These are phyloP conservation scores for Venturia effusa DNA, from an alignment of 2,329 filamentous ascomycete genomes.

Conservation along the genomic window DNA sequence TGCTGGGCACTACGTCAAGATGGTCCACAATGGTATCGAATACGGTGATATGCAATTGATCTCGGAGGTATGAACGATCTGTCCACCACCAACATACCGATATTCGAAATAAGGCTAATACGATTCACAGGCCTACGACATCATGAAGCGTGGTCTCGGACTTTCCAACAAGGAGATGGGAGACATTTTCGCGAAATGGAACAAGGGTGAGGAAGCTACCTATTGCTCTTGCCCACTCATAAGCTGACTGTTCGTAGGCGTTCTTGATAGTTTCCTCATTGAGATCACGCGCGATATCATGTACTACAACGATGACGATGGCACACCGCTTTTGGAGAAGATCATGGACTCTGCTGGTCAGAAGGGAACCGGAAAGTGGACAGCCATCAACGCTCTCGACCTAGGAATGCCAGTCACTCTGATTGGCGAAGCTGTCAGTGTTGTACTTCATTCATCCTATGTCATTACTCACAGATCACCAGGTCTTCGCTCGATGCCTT, in stretches of 20 bases:
- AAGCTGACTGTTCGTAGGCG: conserved; percentile 34
- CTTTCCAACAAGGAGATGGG: conserved; percentile 89
- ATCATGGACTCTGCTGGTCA: conserved; percentile 97
- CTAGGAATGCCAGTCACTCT: conserved; percentile 97
- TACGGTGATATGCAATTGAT: conserved; percentile 99
- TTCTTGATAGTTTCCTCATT: conserved; percentile 97
- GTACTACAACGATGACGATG: conserved; percentile 95
- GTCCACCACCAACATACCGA: background rate
- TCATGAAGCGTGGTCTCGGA: conserved; percentile 96
- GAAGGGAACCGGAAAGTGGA: conserved; percentile 90
- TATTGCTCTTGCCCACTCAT: background rate
- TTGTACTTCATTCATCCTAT: background rate
- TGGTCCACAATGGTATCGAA: conserved; percentile 99
- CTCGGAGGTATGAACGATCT: conserved; percentile 62
- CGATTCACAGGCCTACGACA: conserved; percentile 78
- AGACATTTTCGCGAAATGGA: conserved; percentile 90
- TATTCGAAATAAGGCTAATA: background rate
- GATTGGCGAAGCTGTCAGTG: conserved; percentile 67
- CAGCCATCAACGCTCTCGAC: conserved; percentile 96
- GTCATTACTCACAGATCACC: background rate
- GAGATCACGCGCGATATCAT: conserved; percentile 99
- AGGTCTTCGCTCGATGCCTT: conserved; percentile 84
- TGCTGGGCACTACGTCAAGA: conserved; percentile 99
- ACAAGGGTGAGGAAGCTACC: conserved; percentile 52
- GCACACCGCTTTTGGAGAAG: conserved; percentile 88